Evolutionary conservation across 2,329 filamentous ascomycete species (phyloP).

Genomic region (Thermothelomyces thermophilus): DNA sequence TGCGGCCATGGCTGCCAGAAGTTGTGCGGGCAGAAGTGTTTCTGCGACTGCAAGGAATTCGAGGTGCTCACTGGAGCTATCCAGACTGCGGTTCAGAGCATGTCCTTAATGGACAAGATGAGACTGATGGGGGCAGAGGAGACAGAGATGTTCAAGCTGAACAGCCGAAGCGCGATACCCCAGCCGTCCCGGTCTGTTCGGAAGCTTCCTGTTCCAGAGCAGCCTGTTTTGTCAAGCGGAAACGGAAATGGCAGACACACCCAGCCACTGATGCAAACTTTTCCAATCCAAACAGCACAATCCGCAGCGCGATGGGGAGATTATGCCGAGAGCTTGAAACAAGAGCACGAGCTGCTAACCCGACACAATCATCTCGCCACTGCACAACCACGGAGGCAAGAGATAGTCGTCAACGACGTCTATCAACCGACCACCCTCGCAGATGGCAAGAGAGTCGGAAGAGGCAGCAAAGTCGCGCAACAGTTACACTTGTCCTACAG

Average conservation of each 20-base stretch:
- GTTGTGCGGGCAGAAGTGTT: conserved; percentile 20
- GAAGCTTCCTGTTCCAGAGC: not conserved
- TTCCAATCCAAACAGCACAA: not conserved
- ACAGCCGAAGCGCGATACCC: not conserved
- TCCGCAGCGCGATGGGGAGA: not conserved
- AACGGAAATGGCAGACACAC: not conserved
- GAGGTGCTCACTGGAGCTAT: not conserved
- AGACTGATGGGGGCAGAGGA: conserved; percentile 3
- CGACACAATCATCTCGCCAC: not conserved
- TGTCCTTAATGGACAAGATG: conserved; percentile 4
- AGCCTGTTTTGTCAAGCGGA: not conserved
- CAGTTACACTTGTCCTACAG: too few relatives aligned
- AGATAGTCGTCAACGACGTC: conserved; percentile 4
- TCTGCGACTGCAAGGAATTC: conserved; percentile 18
- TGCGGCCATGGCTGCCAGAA: conserved; percentile 25
- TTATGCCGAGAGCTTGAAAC: not conserved
- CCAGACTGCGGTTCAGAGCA: not conserved
- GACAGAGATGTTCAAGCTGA: conserved; percentile 5
- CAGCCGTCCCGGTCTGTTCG: not conserved
- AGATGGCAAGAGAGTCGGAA: too few relatives aligned
- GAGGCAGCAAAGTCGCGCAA: too few relatives aligned
- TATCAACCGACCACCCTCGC: conserved; percentile 15
- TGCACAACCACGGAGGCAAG: not conserved
- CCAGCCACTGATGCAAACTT: not conserved
- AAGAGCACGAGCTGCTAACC: conserved; percentile 6